phyloP scores from a whole-genome alignment of 129 eudicot genomes.

The Artemisia annua region DNA sequence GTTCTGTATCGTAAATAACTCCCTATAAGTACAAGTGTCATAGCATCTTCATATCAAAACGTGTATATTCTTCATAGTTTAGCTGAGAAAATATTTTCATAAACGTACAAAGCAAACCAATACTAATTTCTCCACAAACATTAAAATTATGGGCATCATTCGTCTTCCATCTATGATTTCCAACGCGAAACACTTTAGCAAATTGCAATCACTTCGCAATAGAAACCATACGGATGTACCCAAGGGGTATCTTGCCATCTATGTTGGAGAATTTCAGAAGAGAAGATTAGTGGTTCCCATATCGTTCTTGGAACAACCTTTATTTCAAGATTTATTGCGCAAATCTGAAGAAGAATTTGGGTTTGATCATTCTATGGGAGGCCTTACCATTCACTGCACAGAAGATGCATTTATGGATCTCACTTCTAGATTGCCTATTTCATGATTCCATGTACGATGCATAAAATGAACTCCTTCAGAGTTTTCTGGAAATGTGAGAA shows the following conservation, averaged over 20 bases:
- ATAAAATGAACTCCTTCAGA: neutral
- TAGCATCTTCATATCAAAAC: conserved; percentile 7
- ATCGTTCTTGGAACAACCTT: conserved; percentile 50
- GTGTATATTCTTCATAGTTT: neutral
- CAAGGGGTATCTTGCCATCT: conserved; percentile 53
- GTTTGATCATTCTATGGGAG: conserved; percentile 61
- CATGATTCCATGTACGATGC: neutral
- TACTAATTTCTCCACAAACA: neutral
- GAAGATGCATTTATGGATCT: conserved; percentile 46
- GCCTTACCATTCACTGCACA: conserved; percentile 66
- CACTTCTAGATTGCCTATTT: conserved; percentile 36
- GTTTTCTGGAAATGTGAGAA: conserved; percentile 16
- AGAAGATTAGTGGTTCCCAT: conserved; percentile 53
- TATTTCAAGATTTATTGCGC: conserved; percentile 49
- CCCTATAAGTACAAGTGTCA: conserved; percentile 17
- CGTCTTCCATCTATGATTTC: conserved; percentile 28
- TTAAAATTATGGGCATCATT: conserved; percentile 26
- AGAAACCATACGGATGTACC: conserved; percentile 34
- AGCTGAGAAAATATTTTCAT: too few relatives aligned
- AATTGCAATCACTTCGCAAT: conserved; percentile 21
- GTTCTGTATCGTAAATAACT: neutral
- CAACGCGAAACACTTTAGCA: conserved; percentile 31
- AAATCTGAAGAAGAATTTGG: conserved; percentile 61
- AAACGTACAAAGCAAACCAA: neutral
- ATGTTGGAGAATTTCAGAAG: conserved; percentile 53